A percentile compares a stretch with the other conserved stretches of the same genome.
Evolutionary conservation across 805 yeast species (phyloP).

Genomic region (Kuraishia borneana): DNA sequence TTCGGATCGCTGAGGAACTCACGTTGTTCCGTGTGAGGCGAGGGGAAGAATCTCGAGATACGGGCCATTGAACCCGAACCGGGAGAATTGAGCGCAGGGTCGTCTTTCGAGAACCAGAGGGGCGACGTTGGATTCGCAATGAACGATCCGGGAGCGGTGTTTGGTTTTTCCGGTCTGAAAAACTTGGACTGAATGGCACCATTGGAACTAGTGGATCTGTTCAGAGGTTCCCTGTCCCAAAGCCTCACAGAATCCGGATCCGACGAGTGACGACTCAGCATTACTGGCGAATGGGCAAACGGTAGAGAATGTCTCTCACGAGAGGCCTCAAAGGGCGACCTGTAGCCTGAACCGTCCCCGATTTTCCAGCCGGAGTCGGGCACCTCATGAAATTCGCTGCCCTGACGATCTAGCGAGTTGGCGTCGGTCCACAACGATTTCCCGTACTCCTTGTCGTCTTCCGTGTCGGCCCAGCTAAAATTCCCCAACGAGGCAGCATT

Average conservation of each 20-base stretch:
- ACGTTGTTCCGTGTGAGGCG: constrained; percentile 15
- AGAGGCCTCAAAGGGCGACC: not conserved
- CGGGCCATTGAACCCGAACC: constrained; percentile 7
- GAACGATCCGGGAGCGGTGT: not conserved
- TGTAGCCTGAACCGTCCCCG: not conserved
- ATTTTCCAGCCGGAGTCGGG: constrained; percentile 1
- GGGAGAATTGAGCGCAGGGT: not conserved
- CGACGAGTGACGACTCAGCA: not conserved
- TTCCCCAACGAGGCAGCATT: not conserved
- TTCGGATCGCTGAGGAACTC: not conserved
- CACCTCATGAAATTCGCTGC: not conserved
- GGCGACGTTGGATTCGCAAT: not conserved
- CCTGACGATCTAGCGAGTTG: constrained; percentile 1
- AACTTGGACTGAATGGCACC: not conserved
- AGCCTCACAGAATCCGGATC: too few relatives aligned
- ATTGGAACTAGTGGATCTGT: not conserved
- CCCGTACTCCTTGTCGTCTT: constrained; percentile 7
- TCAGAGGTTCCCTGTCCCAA: not conserved
- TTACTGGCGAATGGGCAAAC: not conserved
- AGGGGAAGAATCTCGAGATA: constrained; percentile 23
- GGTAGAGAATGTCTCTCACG: not conserved
- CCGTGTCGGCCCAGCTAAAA: constrained; percentile 11
- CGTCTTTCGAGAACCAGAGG: not conserved
- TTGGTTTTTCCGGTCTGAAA: not conserved
- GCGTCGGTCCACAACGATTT: constrained; percentile 10